These are phyloP conservation scores for Barnettozyma populi DNA, from an alignment of 805 yeast species.

Conservation along the genomic window DNA sequence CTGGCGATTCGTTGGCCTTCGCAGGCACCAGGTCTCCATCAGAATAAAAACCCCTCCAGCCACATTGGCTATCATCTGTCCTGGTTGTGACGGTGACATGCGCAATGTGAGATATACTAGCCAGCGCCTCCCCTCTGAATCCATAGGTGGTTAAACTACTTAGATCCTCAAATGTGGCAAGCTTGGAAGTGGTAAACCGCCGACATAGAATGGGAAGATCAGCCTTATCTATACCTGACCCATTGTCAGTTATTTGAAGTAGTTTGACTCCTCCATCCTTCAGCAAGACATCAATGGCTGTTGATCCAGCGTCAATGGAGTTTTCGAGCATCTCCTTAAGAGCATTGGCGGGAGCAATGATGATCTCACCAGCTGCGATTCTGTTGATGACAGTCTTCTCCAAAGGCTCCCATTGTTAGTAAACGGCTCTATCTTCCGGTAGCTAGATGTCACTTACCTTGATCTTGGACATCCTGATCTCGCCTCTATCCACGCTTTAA, in stretches of 20 bases:
- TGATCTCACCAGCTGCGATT: constrained; percentile 97
- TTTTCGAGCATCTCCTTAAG: constrained; percentile 90
- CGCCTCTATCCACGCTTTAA: constrained; percentile 1
- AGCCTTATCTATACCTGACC: constrained; percentile 67
- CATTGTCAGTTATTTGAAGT: constrained; percentile 86
- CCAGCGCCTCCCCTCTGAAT: constrained; percentile 94
- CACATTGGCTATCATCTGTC: constrained; percentile 52
- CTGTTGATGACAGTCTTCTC: constrained; percentile 74
- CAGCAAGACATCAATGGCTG: constrained; percentile 70
- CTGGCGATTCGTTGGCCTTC: constrained; percentile 32
- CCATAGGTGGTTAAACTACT: constrained; percentile 74
- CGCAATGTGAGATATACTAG: constrained; percentile 87
- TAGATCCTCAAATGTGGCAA: constrained; percentile 70
- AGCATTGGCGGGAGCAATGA: constrained; percentile 91
- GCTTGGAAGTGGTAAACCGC: constrained; percentile 88
- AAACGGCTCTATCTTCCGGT: neutral
- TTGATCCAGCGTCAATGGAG: constrained; percentile 79
- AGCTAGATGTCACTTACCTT: neutral
- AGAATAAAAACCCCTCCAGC: constrained; percentile 62
- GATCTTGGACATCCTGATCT: constrained; percentile 4
- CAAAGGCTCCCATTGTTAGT: constrained; percentile 34
- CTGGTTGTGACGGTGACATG: constrained; percentile 78
- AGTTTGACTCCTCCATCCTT: constrained; percentile 90
- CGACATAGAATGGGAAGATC: constrained; percentile 82
- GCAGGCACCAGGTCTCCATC: constrained; percentile 57